A percentile compares a stretch with the other conserved stretches of the same genome.
Evolutionary conservation across 1,284 basidiomycete species (phyloP).

Genomic region (Afroboletus lepidellus): DNA sequence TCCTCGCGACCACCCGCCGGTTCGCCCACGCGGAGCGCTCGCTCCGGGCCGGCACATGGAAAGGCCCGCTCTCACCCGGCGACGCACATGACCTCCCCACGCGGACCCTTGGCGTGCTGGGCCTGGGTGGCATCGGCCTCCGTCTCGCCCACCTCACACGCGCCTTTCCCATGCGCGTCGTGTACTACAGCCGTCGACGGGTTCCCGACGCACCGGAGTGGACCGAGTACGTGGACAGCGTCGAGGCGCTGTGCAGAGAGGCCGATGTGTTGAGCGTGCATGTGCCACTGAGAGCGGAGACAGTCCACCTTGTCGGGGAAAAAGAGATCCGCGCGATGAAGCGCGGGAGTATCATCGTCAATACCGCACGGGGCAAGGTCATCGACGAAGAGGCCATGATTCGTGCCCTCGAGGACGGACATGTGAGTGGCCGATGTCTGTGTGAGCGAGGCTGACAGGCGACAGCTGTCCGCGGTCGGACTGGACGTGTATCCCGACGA

Average conservation of each 20-base stretch:
- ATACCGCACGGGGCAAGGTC: slow-evolving; percentile 88
- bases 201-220: slow-evolving; percentile 58
- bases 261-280: slow-evolving; percentile 81
- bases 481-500: slow-evolving; percentile 91
- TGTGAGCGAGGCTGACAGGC: too few species aligned
- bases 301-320: slow-evolving; percentile 75
- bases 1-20: slow-evolving; percentile 81
- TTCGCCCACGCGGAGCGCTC: slow-evolving; percentile 76
- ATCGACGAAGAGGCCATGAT: slow-evolving; percentile 88
- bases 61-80: slow-evolving; percentile 43
- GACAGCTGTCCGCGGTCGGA: slow-evolving; percentile 76
- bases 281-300: slow-evolving; percentile 70
- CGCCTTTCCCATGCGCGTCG: slow-evolving; percentile 82
- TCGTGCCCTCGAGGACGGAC: slow-evolving; percentile 78
- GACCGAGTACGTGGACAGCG: slow-evolving; percentile 70
- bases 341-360: slow-evolving; percentile 78
- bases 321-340: slow-evolving; percentile 79
- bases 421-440: too few species aligned
- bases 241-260: slow-evolving; percentile 71
- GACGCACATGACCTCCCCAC: slow-evolving; percentile 72
- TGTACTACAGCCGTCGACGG: slow-evolving; percentile 74
- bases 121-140: slow-evolving; percentile 85
- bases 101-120: slow-evolving; percentile 81
- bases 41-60: slow-evolving; percentile 57
- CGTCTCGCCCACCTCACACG: slow-evolving; percentile 66